These are phyloP conservation scores for Pichia sp. DNA, from an alignment of 1,139 yeast species.

Conservation along the genomic window DNA sequence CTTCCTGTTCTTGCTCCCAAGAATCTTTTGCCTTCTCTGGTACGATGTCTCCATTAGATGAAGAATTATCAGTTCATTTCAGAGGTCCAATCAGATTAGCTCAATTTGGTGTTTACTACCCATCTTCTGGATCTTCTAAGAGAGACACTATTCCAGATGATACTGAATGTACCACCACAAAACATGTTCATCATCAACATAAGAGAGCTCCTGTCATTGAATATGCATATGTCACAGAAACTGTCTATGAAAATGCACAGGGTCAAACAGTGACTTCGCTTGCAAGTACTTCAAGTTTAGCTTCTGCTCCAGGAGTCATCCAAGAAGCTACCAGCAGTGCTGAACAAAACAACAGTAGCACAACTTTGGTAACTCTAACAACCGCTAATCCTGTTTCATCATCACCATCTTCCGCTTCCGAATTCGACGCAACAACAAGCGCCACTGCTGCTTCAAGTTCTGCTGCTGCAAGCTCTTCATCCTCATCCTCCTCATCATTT, in stretches of 20 bases:
- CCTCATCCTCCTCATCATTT: constrained; percentile 28
- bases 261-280: constrained; percentile 16
- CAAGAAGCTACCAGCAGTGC: background rate
- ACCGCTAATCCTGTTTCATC: constrained; percentile 23
- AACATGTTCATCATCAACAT: constrained; percentile 27
- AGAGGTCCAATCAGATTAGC: constrained; percentile 81
- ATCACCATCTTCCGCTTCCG: constrained; percentile 9
- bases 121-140: constrained; percentile 32
- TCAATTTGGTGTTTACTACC: constrained; percentile 72
- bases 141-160: constrained; percentile 30
- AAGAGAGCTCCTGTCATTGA: constrained; percentile 46
- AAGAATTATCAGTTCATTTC: constrained; percentile 86
- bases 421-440: constrained; percentile 1
- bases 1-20: constrained; percentile 55
- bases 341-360: background rate
- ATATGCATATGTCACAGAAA: constrained; percentile 63
- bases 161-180: constrained; percentile 26
- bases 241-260: constrained; percentile 43
- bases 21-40: constrained; percentile 56
- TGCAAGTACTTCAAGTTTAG: constrained; percentile 21
- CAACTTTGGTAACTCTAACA: constrained; percentile 10
- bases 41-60: constrained; percentile 71
- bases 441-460: constrained; percentile 13
- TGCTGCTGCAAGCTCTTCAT: constrained; percentile 21
- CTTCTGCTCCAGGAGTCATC: constrained; percentile 22